Evolutionary conservation across 208 protist genomes (phyloP), one percentile per base, ranked within the genome.

Genomic region (Leishmania tarentolae): DNA sequence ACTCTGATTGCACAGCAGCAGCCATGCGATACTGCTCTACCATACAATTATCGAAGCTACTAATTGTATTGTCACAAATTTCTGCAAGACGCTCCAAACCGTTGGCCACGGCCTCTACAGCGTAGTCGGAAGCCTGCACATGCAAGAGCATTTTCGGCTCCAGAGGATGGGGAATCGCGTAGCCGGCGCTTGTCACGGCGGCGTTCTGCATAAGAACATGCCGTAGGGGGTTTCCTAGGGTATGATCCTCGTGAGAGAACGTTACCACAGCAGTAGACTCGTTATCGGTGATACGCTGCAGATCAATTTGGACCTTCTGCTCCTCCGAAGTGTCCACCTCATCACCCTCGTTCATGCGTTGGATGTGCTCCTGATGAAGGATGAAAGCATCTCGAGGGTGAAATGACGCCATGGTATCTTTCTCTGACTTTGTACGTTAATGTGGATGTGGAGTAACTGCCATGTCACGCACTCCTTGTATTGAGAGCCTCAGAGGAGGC

Each of bases 101-200:
- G 35, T 86, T 87, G 0, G 90, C 91, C 6, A 98, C 92, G 13
- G 87, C 92, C 75, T 97, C 94, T 53, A 97, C 94, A 44, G 93
- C 94, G 88, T 97, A 98, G 80, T 96, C 94, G 24, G 87, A 93
- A 13, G 92, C 91, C 82, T 97, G 93, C 61, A 98, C 92, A 78
- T 98, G 90, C n/a, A 98, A 79, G 65, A 97, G 83, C 95, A 98
- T 98, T 82, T 98, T 98, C 40, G 91, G 83, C 83, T 98, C 95
- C 31, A 98, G 81, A n/a, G 97, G 97, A 83, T 98, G 97, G 3
- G 97, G 97, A 81, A 98, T 98, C 13, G 95, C 75, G 86, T 98
- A 98, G 56, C 97, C 97, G 35, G 94, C 95, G 72, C 89, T 97
- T 2, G 90, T 91, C 31, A 98, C 93, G 15, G 95, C 88, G 2